Evolutionary conservation across 768 basidiomycete species (phyloP), one percentile per base, ranked within the genome.

Genomic region (Mycena venus): DNA sequence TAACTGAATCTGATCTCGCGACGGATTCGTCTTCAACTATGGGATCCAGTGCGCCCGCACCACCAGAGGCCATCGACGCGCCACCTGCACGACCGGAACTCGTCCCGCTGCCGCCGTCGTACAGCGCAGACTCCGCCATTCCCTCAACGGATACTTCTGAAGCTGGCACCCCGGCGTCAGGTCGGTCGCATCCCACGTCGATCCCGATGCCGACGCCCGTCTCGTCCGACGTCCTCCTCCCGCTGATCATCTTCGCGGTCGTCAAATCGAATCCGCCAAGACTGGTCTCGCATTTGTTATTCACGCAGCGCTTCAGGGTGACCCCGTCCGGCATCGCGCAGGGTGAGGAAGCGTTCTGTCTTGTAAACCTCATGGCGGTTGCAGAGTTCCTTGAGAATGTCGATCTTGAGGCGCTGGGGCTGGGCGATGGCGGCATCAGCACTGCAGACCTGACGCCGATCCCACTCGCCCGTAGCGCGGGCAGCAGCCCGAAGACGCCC

Each of bases 371-470:
- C 44, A 92, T 97, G 88, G 98, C 98, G 14, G 97, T 98, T 7
- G 95, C 95, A 1, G 97, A 99, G 80, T 99, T 99, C 82, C 86
- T 99, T 63, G 96, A 98, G 84, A 95, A 97, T 80, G 96, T 99
- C 40, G 96, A 99, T 84, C 86, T 98, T 68, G 93, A 89, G 77
- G 87, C 85, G 25, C 77, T 90, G n/a, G 89, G 89, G 6, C 83
- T 96, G 8, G 90, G 89, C 8, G 91, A 92, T 63, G 89, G 88
- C 38, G 90, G 91, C 67, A 86, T 92, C 78, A 95, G 95, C 78
- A 91, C 94, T 29, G 92, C 93, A 0, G 93, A 95, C 77, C 83
- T 98, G 49, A 91, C 93, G 0, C 96, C 96, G 1, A 95, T 98
- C 53, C 93, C 94, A 7, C 87, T 95, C 55, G 85, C 88, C 11